phyloP scores from a whole-genome alignment of 495 filamentous ascomycete species.

The Aspergillus panamensis region DNA sequence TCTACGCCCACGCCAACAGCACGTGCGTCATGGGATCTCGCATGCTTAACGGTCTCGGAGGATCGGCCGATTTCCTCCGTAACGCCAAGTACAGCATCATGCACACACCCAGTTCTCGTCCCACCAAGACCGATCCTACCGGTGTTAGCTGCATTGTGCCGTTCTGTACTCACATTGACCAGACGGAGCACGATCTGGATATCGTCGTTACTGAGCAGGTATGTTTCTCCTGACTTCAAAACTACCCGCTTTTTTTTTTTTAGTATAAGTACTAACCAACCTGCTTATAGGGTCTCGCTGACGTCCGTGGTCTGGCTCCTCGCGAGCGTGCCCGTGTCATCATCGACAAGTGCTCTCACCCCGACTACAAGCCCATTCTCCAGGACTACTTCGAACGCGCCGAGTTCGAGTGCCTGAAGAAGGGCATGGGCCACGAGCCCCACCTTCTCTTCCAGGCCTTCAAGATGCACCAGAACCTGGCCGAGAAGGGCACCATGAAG shows the following conservation, averaged over 20 bases:
- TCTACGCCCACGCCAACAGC: constrained; percentile 90
- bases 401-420: constrained; percentile 80
- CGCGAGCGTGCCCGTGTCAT: constrained; percentile 81
- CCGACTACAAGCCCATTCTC: constrained; percentile 79
- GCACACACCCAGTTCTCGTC: constrained; percentile 82
- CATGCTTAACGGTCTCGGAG: constrained; percentile 90
- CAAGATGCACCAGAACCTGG: constrained; percentile 83
- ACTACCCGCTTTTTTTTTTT: not conserved
- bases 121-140: constrained; percentile 76
- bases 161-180: constrained; percentile 90
- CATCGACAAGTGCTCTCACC: constrained; percentile 85
- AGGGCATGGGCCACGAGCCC: constrained; percentile 89
- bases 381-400: constrained; percentile 82
- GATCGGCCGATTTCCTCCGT: constrained; percentile 84
- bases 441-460: constrained; percentile 80
- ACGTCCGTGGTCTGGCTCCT: constrained; percentile 78
- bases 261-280: not conserved
- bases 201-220: constrained; percentile 79
- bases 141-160: constrained; percentile 87
- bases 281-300: constrained; percentile 61
- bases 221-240: not conserved
- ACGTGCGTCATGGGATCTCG: constrained; percentile 88
- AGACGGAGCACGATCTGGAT: constrained; percentile 90
- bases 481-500: constrained; percentile 82
- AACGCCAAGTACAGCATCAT: constrained; percentile 86